Base-by-base conservation (phyloP, 306 rosid genomes). In the Argentina anserina region DNA sequence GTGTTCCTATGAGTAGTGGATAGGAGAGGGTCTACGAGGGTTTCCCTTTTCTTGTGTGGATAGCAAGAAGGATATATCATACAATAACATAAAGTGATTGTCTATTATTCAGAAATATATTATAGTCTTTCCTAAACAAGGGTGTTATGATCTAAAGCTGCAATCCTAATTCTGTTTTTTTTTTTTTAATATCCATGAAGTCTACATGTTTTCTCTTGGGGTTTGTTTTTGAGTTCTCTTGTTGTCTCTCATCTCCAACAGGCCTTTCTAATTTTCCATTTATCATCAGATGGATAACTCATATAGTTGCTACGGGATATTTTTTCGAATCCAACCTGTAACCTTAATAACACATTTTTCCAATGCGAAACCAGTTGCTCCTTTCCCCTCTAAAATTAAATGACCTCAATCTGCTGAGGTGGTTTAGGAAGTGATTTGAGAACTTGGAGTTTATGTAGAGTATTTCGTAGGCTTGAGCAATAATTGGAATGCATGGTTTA, bases 401-500 rank as follows among this genome's bases (percentile, higher is more conserved):
- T 62, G 61, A 43, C n/a, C 58, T 28, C 66, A 61, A 73, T 61
- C 80, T 36, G 76, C 62, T 70, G 59, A 73, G 75, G 59, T 69
- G 36, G 5, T 33, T 33, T 33, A 5, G 5, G 36, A 33, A 33
- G n/a, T n/a, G n/a, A 68, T 61, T 39, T 17, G 59, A 31, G 75
- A 76, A 45, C 78, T 65, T 71, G 79, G 87, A 71, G 72, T 71
- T 40, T 69, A 26, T 26, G 31, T 61, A 28, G 67, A 20, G 70
- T 69, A 28, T 47, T 34, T 66, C 52, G 79, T 73, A 56, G 65
- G 65, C 81, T 76, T 65, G 77, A 42, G 68, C 37, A 75, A 33
- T 84, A 62, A 74, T 65, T 79, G 80, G 81, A 72, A 75, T 74
- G 31, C 73, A 76, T 76, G 74, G 79, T 45, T 81, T 46, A 25